Base-by-base conservation (phyloP, 2,329 filamentous ascomycete genomes). In the Fonsecaea multimorphosa region DNA sequence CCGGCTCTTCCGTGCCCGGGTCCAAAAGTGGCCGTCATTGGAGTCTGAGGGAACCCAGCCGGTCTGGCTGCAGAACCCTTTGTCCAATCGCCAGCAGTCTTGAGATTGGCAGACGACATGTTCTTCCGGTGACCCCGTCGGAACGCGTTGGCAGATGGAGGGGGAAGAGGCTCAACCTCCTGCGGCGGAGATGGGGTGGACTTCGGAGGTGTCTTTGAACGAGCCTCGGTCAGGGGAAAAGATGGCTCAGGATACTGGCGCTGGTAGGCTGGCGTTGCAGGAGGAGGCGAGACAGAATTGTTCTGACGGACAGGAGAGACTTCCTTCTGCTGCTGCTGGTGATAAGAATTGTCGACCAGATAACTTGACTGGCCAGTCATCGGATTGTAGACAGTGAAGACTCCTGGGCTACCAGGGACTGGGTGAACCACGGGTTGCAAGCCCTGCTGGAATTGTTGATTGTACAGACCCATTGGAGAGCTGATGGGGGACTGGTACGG, bases 61-160 rank as follows among this genome's bases (percentile, higher is more conserved):
- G 91, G 91, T 82, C 93, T 95, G 64, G 92, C 91, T 0, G 86
- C 91, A 44, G 87, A 82, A 29, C 86, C 86, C 77, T 85, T 88
- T 56, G 83, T 83, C 75, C 40, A 78, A 74, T 89, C 86, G 31
- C 78, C 76, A 27, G 71, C 76, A 12, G 76, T 71, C 65, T 77
- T 80, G 64, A 78, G 76, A 67, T 87, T 82, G 59, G 84, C 84
- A 61, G 93, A 84, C 4, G 94, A 96, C 24, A 88, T 87, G 11
- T 87, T 87, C 86, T 97, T 97, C 84, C 96, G 95, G 80, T 98
- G 94, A 63, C 92, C 91, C 65, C 93, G 92, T 68, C 93, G 93
- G 84, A 97, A 97, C 52, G 93, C 92, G 74, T 93, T 95, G 71
- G 91, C 91, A 62, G 93, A 96, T 65, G 92, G 92, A 31, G 92